Base-by-base conservation (phyloP, 2,329 filamentous ascomycete genomes). In the Cladophialophora chaetospira region DNA sequence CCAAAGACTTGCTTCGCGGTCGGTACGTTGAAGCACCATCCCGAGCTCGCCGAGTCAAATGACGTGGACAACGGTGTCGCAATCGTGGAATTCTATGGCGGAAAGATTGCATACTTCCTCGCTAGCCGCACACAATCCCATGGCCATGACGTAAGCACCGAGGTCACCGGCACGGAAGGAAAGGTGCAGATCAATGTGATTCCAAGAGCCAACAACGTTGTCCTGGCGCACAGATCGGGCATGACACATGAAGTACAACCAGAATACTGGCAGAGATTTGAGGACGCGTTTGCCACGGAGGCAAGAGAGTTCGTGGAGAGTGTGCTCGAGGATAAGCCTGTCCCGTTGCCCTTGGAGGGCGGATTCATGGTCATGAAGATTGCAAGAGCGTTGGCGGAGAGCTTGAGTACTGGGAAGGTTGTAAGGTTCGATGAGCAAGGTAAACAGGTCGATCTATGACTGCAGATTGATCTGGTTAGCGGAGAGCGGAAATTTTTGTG, bases 61-160 rank as follows among this genome's bases (percentile, higher is more conserved):
- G 76, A 78, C 56, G 71, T 70, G 19, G 76, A 78, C 61, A 78
- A 77, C 52, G 74, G 69, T 4, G 68, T 78, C 4, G 76, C 72
- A 3, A 67, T 75, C 11, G 72, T 78, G 46, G 75, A 79, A 60
- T 78, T 73, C 61, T 73, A 69, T 67, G 71, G 69, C 38, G 75
- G 75, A 6, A 72, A 72, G 57, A 75, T 78, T 31, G 75, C 75
- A 0, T 72, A 75, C 60, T 76, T 73, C 62, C 77, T 77, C 63
- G 72, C 71, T 52, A 74, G 72, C 2, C 70, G 77, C 28, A 79
- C 72, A 11, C 19, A 19, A 10, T 19, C 42, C 13, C 19, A 19
- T 11, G 42, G 75, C 1, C 73, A 78, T 43, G 74, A 78, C 58
- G 73, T 72, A 31, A 63, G 68, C 1, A 77, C 76, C 0, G 75